These are phyloP conservation scores for Suillus occidentalis DNA, from an alignment of 768 basidiomycete genomes.

Conservation along the genomic window DNA sequence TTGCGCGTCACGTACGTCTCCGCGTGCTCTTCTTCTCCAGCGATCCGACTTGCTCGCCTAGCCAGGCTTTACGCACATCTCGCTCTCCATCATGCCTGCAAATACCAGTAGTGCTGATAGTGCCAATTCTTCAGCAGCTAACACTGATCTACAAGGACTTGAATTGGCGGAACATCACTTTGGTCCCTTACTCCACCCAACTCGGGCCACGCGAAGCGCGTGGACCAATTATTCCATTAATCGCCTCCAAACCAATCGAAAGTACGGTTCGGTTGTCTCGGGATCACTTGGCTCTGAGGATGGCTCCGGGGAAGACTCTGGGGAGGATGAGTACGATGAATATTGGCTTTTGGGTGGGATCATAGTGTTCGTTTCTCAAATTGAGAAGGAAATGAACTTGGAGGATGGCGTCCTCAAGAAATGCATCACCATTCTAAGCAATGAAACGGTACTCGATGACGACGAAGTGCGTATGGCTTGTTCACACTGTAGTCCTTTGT, in stretches of 20 bases:
- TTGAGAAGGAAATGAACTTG: not conserved
- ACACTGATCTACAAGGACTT: not conserved
- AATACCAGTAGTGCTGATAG: not conserved
- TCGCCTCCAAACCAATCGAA: slow-evolving; percentile 7
- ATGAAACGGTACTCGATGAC: not conserved
- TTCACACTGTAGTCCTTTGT: not conserved
- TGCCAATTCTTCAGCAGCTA: not conserved
- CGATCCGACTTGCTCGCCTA: not conserved
- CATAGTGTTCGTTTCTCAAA: not conserved
- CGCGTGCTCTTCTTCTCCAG: not conserved
- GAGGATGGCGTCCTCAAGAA: not conserved
- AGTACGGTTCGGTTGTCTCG: not conserved
- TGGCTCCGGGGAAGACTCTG: not conserved
- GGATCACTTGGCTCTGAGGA: too few relatives aligned
- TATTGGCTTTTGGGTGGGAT: not conserved
- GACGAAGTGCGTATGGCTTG: not conserved
- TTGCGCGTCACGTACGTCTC: not conserved
- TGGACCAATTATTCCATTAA: slow-evolving; percentile 11
- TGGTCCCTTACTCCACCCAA: slow-evolving; percentile 11
- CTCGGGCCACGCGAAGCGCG: not conserved
- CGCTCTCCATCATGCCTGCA: not conserved
- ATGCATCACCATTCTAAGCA: not conserved
- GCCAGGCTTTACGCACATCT: not conserved
- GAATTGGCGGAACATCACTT: not conserved
- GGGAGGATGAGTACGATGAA: not conserved